Evolutionary conservation across 768 basidiomycete species (phyloP), one percentile per base, ranked within the genome.

Genomic region (Fomitopsis serialis): DNA sequence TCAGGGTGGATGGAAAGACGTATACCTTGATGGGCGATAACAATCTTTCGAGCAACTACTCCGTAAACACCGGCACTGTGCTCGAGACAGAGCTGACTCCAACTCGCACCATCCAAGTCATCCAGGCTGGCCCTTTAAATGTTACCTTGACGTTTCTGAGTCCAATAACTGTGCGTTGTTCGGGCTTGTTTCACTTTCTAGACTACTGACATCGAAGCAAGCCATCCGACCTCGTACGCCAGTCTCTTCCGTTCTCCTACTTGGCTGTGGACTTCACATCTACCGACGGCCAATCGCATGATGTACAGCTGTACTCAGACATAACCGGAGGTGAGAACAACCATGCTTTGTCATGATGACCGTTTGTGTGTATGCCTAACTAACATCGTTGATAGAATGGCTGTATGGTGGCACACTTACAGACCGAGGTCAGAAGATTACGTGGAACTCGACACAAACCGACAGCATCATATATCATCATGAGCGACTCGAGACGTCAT

Each of bases 201-300:
- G 22, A 25, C 21, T 45, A 19, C 24, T 50, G n/a, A 22, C 24
- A 34, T 1, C n/a, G 12, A 12, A 27, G 22, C 5, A 19, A 72
- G 70, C 70, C 72, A 0, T 58, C 61, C 15, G 68, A 74, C 56
- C 64, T 66, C 48, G 66, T 71, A 34, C 59, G 59, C n/a, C 71
- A 72, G 48, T 73, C 73, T 2, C 42, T 74, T 3, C 71, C 74
- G 7, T 72, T 74, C 58, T 66, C 72, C 7, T 75, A 74, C 52
- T 35, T 74, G 9, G 56, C 65, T 12, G 50, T 75, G 3, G 57
- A 62, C 7, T 69, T 63, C 11, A 36, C 25, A 7, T 58, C 72
- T 0, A 55, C 58, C n/a, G 72, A 74, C 47, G 69, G 66, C 10
- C 55, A 56, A 12, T 24, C 62, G 12, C 73, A 75, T 53, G 17